Evolutionary conservation across 2,329 filamentous ascomycete species (phyloP).

Genomic region (Diaporthe helianthi): DNA sequence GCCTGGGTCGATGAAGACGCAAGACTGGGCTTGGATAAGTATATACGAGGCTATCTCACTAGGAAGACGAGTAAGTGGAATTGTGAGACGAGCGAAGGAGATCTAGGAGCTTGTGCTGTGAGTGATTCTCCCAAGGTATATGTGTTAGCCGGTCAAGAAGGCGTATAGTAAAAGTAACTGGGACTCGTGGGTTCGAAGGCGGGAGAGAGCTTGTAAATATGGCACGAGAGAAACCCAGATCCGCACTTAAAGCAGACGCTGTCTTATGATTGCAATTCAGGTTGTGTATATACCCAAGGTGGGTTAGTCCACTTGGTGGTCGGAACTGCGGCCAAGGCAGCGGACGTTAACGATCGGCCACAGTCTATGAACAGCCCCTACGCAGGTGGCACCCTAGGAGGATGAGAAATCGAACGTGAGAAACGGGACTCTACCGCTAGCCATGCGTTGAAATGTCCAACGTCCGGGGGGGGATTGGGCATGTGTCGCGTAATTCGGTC

Average conservation of each 20-base stretch:
- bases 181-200: neutral
- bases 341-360: slow-evolving; percentile 22
- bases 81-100: neutral
- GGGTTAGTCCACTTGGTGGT: slow-evolving; percentile 9
- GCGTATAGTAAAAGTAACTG: neutral
- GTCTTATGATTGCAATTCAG: slow-evolving; percentile 9
- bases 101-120: neutral
- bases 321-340: slow-evolving; percentile 15
- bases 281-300: slow-evolving; percentile 20
- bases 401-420: slow-evolving; percentile 2
- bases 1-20: neutral
- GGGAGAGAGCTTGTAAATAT: slow-evolving; percentile 17
- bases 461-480: neutral
- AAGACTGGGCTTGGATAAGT: neutral
- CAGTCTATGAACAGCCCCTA: neutral
- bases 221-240: slow-evolving; percentile 2
- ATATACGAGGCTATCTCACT: neutral
- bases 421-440: slow-evolving; percentile 12
- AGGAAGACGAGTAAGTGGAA: neutral
- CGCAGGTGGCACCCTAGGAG: slow-evolving; percentile 6
- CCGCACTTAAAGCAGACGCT: neutral
- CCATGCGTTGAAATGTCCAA: slow-evolving; percentile 11
- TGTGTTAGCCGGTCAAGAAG: neutral
- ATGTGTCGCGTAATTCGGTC: slow-evolving; percentile 1
- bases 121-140: neutral